Conservation (phyloP, 306 rosid species). For the Quercus gilva region DNA sequence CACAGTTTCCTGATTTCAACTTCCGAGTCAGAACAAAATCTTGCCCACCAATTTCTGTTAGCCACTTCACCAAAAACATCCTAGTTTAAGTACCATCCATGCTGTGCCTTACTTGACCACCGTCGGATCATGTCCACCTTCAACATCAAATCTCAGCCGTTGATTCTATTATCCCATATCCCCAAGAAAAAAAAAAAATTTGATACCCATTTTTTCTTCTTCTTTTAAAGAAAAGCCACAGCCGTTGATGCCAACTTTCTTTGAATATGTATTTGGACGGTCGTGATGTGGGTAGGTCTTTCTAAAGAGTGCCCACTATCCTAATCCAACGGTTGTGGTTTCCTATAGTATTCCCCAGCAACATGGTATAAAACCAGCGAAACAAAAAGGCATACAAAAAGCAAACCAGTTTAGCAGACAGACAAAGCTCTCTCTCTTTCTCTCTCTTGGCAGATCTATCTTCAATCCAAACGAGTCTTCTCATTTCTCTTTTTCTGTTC, state of each 20-base stretch:
- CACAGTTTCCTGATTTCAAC: too few species aligned
- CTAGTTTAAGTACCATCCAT: too few species aligned
- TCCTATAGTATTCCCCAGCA: neutral
- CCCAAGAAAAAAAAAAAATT: neutral
- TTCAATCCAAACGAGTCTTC: neutral
- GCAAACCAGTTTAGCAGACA: slow-evolving; percentile 9
- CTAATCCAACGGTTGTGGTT: slow-evolving; percentile 30
- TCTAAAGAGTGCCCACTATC: neutral
- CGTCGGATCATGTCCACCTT: too few species aligned
- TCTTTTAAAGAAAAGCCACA: too few species aligned
- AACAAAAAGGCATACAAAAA: neutral
- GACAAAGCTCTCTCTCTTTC: neutral
- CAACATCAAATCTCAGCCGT: neutral
- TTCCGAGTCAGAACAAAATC: too few species aligned
- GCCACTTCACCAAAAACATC: too few species aligned
- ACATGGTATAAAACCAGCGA: slow-evolving; percentile 4
- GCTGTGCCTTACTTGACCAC: too few species aligned
- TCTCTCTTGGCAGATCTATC: neutral
- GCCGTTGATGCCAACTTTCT: neutral
- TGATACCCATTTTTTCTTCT: too few species aligned
- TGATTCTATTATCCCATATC: neutral
- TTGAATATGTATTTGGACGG: neutral
- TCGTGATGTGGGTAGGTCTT: neutral
- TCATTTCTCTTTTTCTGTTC: neutral
- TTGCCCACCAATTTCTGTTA: too few species aligned